Percentiles rank a stretch among this genome's conserved stretches.
These are phyloP conservation scores for Penicillium chermesinum DNA, from an alignment of 495 filamentous ascomycete genomes.

Conservation along the genomic window DNA sequence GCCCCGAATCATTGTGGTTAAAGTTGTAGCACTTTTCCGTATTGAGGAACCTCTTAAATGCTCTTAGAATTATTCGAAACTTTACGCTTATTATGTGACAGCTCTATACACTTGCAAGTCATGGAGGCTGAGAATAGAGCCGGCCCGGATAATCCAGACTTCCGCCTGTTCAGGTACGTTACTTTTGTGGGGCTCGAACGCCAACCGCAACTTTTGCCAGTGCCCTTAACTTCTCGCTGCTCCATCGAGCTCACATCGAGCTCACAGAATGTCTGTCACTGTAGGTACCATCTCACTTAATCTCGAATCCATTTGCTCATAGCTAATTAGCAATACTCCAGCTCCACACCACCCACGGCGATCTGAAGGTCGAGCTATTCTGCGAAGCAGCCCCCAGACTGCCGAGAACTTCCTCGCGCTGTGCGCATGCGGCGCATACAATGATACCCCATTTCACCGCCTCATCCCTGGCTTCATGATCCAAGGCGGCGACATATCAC, in stretches of 20 bases:
- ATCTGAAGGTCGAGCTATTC: constrained; percentile 94
- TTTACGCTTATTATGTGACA: no score
- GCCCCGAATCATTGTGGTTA: no score
- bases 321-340: constrained; percentile 42
- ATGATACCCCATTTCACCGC: constrained; percentile 86
- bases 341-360: constrained; percentile 83
- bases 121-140: not conserved
- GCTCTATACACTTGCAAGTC: no score
- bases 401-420: constrained; percentile 96
- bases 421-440: constrained; percentile 83
- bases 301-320: constrained; percentile 1
- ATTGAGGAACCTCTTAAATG: no score
- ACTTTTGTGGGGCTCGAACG: not conserved
- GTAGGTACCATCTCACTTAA: constrained; percentile 14
- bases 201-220: not conserved
- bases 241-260: not conserved
- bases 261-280: constrained; percentile 31
- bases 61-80: no score
- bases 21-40: no score
- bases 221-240: not conserved
- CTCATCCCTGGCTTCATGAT: constrained; percentile 87
- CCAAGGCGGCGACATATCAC: constrained; percentile 77
- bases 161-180: not conserved
- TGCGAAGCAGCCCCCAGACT: constrained; percentile 92
- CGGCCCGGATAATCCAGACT: not conserved